Evolutionary conservation across 371 early-diverging fungal genomes (phyloP), one percentile per base, ranked within the genome.

Genomic region (Furculomyces boomerangus): DNA sequence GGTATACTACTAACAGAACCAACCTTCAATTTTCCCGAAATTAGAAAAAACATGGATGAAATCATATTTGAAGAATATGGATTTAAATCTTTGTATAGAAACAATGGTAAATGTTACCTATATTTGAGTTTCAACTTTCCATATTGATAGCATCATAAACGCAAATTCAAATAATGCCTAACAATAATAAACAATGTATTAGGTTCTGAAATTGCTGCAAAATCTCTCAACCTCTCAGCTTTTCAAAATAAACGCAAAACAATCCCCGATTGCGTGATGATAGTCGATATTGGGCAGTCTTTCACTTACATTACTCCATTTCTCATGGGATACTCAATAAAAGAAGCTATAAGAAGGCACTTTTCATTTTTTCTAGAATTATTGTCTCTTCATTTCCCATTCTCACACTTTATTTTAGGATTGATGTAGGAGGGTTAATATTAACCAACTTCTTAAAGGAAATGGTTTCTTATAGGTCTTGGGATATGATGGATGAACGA

Each of bases 401-500:
- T 41, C 16, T 10, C 7, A 51, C 7, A 35, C 7, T 8, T 16
- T 22, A 51, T 54, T 40, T 35, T 44, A 76, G 88, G 28, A 75
- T 90, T 41, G 81, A 88, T 54, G 80, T 90, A 2, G 90, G 89
- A 28, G 90, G 90, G 1, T 84, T 85, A 52, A 63, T 87, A 37
- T 61, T 90, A 59, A 90, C 90, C 2, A 90, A 84, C 60, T 83
- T 84, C 51, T 65, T 90, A n/a, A 90, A 90, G 60, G 90, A 88
- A 58, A 74, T 78, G 14, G 80, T 90, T 10, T 88, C 90, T 7
- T 90, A 88, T 60, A 67, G 88, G 71, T 73, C 82, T 49, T 90
- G 83, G 76, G 83, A 90, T 59, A 90, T 90, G 90, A 88, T 88
- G 88, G 88, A 90, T 57, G 89, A 90, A 59, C 83, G 87, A 0